Percentiles rank a stretch among this genome's conserved stretches.
Conservation (phyloP, 106 monocot genomes). For the Chionographis japonica region DNA sequence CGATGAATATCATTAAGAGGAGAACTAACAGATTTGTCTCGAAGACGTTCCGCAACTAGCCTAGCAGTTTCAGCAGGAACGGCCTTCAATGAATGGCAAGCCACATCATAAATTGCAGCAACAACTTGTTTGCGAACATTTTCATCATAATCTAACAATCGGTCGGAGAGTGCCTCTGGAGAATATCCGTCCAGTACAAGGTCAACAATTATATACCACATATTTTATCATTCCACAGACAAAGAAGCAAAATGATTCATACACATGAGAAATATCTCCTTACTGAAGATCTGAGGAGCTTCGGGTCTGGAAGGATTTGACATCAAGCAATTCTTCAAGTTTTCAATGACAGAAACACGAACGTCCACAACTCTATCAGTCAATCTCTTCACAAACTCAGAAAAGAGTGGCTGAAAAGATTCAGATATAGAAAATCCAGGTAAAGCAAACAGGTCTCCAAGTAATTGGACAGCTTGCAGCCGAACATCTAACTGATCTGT, state of each 20-base stretch:
- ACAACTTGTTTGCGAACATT: conserved; percentile 89
- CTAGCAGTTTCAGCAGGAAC: conserved; percentile 58
- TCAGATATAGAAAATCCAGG: conserved; percentile 59
- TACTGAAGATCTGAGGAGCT: conserved; percentile 86
- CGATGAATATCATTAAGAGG: conserved; percentile 6
- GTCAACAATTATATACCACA: conserved; percentile 11
- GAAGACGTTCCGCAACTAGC: conserved; percentile 77
- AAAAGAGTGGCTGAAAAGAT: conserved; percentile 78
- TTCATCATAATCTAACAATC: conserved; percentile 93
- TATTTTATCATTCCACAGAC: background rate
- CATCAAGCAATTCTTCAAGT: conserved; percentile 78
- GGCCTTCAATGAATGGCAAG: conserved; percentile 45
- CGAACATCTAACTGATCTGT: conserved; percentile 79
- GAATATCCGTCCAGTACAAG: conserved; percentile 2
- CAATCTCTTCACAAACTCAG: conserved; percentile 87
- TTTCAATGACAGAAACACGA: conserved; percentile 71
- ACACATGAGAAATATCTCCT: conserved; percentile 18
- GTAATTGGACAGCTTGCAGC: conserved; percentile 72
- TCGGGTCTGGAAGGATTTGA: conserved; percentile 72
- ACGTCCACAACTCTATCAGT: conserved; percentile 81
- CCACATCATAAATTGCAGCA: conserved; percentile 70
- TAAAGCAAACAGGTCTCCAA: conserved; percentile 82
- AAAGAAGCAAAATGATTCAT: background rate
- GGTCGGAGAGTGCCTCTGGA: conserved; percentile 76
- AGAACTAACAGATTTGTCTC: conserved; percentile 91